Evolutionary conservation across 441 rosid species (phyloP).

Genomic region (Euphorbia corollata): DNA sequence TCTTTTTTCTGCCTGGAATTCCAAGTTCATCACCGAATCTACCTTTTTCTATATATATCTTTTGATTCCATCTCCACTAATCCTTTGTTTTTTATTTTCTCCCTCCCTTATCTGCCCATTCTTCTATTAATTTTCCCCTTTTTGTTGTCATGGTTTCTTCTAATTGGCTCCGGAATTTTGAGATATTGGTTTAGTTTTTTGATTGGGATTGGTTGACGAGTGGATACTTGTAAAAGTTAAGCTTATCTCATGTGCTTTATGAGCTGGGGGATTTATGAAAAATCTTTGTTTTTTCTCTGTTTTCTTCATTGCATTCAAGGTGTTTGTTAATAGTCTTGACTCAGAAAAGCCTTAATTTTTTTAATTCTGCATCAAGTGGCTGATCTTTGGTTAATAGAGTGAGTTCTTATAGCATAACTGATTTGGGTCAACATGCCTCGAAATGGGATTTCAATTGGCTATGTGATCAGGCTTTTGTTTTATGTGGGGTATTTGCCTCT

Average conservation of each 20-base stretch:
- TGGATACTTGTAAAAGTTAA: slow-evolving; percentile 4
- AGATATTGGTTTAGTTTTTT: slow-evolving; percentile 20
- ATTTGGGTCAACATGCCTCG: slow-evolving; percentile 3
- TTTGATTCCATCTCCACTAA: slow-evolving; percentile 21
- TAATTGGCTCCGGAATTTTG: slow-evolving; percentile 14
- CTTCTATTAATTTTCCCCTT: neutral
- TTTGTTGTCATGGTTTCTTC: slow-evolving; percentile 17
- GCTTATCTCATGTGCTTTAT: neutral
- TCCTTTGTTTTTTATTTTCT: neutral
- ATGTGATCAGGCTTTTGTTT: slow-evolving; percentile 10
- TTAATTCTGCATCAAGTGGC: slow-evolving; percentile 5
- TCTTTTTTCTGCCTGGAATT: slow-evolving; percentile 20
- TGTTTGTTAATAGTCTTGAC: slow-evolving; percentile 18
- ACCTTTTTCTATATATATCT: slow-evolving; percentile 19
- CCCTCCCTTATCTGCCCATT: neutral
- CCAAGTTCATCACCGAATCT: slow-evolving; percentile 33
- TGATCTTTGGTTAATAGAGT: slow-evolving; percentile 4
- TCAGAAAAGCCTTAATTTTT: slow-evolving; percentile 16
- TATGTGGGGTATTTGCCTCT: slow-evolving; percentile 10
- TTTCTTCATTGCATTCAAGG: slow-evolving; percentile 17
- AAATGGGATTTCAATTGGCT: slow-evolving; percentile 11
- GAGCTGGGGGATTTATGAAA: neutral
- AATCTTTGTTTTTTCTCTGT: neutral
- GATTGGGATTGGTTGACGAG: neutral
- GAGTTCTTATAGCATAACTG: neutral